Evolutionary conservation across 192 early-diverging fungal genomes (phyloP), one percentile per base, ranked within the genome.

Genomic region (Phlyctochytrium arcticum): DNA sequence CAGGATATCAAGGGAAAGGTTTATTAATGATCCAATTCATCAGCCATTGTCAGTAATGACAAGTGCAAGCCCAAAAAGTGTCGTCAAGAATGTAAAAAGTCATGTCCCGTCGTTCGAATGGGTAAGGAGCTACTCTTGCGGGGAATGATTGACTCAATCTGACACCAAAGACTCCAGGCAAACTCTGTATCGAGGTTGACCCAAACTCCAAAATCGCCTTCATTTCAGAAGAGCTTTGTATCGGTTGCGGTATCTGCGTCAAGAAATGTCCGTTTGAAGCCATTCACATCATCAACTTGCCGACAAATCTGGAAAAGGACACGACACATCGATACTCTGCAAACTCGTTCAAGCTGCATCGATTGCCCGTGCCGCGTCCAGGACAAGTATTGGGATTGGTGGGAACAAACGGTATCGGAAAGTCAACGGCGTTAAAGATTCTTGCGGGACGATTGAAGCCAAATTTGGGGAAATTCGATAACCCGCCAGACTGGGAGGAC

Each of bases 21-120:
- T 3, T 24, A 23, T 26, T 49, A 23, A 2, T 34, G 5, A 29
- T 23, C 8, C 49, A 8, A 15, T n/a, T 6, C 17, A 42, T 34
- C 69, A 79, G 95, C 96, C 60, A 94, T 98, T 75, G 90, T 98
- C 75, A 87, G 70, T 65, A 68, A 77, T 23, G 96, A 98, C 89
- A 96, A 93, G 80, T 98, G 96, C 80, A 95, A 95, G 80, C 96
- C 96, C 19, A 98, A 98, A 80, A 96, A 97, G 74, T 98, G 96
- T 71, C 81, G 92, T 74, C 96, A 96, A 71, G 96, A 98, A 77
- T 98, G 96, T 85, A 97, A 97, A 78, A 89, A 89, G 67, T 85
- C 88, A 19, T 98, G 96, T 67, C 96, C 96, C 9, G 96, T 98
- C 24, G 93, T 94, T 54, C 78, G 90, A 56, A 96, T 97, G 92